phyloP scores from a whole-genome alignment of 2,329 filamentous ascomycete species.

The Kalaharituber pfeilii region DNA sequence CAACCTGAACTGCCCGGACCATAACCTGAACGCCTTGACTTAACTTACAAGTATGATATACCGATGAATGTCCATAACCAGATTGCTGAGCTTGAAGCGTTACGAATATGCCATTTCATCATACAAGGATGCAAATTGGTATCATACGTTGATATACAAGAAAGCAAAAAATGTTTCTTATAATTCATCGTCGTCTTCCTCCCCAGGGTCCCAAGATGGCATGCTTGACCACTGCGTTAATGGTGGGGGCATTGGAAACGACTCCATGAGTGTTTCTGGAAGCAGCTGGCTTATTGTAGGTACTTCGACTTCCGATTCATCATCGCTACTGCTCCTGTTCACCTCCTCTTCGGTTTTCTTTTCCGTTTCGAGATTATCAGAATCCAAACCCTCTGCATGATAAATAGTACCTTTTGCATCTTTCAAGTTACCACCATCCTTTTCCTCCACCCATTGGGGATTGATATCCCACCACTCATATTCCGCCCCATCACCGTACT shows the following conservation, averaged over 20 bases:
- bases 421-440: background rate
- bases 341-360: background rate
- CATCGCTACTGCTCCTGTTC: background rate
- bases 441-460: background rate
- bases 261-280: conserved; percentile 16
- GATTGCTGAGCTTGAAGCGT: too few species aligned
- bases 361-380: too few species aligned
- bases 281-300: conserved; percentile 15
- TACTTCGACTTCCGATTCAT: too few species aligned
- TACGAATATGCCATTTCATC: too few species aligned
- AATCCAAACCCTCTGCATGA: background rate
- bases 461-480: background rate
- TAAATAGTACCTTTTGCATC: background rate
- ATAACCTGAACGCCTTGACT: too few species aligned
- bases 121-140: too few species aligned
- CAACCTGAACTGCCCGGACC: too few species aligned
- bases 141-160: too few species aligned
- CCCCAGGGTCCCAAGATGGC: conserved; percentile 2
- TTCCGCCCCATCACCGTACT: background rate
- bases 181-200: conserved; percentile 9
- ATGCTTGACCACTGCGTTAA: conserved; percentile 15
- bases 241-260: conserved; percentile 16
- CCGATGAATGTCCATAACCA: too few species aligned
- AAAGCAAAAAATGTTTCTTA: too few species aligned
- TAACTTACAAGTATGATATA: too few species aligned